Percentiles rank a stretch among this genome's conserved stretches.
Evolutionary conservation across 2,329 filamentous ascomycete species (phyloP).

Genomic region (Curvularia lunata): DNA sequence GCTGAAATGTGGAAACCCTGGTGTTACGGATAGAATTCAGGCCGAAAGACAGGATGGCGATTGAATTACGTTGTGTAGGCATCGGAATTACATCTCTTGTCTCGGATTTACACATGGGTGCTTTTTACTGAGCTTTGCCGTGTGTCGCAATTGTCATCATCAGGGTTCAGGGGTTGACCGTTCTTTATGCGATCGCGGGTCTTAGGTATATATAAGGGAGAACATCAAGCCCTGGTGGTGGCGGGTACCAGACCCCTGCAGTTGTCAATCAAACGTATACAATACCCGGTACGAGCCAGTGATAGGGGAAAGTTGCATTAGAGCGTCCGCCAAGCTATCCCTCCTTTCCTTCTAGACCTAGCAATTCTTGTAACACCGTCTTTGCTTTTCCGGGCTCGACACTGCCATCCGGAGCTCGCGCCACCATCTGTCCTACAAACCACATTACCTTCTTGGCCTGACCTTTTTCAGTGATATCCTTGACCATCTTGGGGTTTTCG

Average conservation of each 20-base stretch:
- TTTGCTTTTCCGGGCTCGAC: constrained; percentile 67
- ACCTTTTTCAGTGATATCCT: constrained; percentile 64
- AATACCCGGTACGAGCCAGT: not conserved
- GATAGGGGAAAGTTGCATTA: constrained; percentile 5
- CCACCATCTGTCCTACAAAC: constrained; percentile 73
- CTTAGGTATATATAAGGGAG: not conserved
- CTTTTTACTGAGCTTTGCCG: not conserved
- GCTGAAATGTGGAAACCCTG: not conserved
- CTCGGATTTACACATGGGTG: not conserved
- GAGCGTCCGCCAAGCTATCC: constrained; percentile 4
- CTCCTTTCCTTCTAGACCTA: constrained; percentile 33
- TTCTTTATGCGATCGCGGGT: not conserved
- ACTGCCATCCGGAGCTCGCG: constrained; percentile 64
- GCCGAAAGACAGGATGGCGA: not conserved
- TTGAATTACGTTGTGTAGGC: not conserved
- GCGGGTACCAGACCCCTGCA: constrained; percentile 2
- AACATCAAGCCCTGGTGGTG: constrained; percentile 4
- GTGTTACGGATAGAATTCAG: not conserved
- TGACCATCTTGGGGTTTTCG: constrained; percentile 63
- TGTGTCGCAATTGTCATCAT: not conserved
- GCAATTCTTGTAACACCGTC: constrained; percentile 58
- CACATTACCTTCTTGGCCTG: constrained; percentile 71
- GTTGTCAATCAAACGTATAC: not conserved
- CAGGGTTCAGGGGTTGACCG: not conserved
- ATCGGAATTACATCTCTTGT: not conserved